Conservation (phyloP, 768 basidiomycete genomes). For the Suillus subluteus region DNA sequence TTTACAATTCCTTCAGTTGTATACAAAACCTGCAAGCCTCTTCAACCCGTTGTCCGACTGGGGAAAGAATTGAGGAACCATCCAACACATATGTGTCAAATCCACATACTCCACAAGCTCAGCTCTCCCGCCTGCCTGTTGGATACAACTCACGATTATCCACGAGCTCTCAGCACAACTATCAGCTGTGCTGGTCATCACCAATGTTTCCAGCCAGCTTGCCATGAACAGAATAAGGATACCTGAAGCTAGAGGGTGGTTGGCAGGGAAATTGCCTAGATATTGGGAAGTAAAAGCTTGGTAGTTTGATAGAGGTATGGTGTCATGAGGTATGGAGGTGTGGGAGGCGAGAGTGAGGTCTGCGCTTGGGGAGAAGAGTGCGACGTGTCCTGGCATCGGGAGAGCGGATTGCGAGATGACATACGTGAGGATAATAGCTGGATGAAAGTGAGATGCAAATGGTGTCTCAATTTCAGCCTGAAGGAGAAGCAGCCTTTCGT, state of each 20-base stretch:
- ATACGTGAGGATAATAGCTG: too few relatives aligned
- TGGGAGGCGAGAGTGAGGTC: too few relatives aligned
- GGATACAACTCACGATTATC: conserved; percentile 15
- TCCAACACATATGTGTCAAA: conserved; percentile 31
- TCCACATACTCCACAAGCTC: conserved; percentile 31
- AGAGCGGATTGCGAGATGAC: too few relatives aligned
- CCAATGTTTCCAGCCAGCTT: conserved; percentile 28
- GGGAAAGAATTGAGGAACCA: conserved; percentile 16
- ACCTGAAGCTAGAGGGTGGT: conserved; percentile 26
- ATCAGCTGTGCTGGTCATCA: conserved; percentile 26
- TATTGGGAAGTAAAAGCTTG: conserved; percentile 8
- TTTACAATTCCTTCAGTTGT: background rate
- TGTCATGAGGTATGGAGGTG: conserved; percentile 17
- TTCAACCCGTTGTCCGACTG: conserved; percentile 1
- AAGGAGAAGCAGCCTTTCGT: too few relatives aligned
- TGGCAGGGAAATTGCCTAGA: conserved; percentile 10
- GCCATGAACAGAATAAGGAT: conserved; percentile 15
- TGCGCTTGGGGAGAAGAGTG: too few relatives aligned
- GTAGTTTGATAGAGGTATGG: background rate
- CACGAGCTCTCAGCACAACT: conserved; percentile 16
- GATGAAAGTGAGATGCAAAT: too few relatives aligned
- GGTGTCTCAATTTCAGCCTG: too few relatives aligned
- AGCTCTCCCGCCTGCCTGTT: conserved; percentile 4
- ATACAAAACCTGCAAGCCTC: background rate
- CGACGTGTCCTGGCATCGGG: too few relatives aligned